phyloP scores from a whole-genome alignment of 2,329 filamentous ascomycete species.

The Aspergillus ustus region DNA sequence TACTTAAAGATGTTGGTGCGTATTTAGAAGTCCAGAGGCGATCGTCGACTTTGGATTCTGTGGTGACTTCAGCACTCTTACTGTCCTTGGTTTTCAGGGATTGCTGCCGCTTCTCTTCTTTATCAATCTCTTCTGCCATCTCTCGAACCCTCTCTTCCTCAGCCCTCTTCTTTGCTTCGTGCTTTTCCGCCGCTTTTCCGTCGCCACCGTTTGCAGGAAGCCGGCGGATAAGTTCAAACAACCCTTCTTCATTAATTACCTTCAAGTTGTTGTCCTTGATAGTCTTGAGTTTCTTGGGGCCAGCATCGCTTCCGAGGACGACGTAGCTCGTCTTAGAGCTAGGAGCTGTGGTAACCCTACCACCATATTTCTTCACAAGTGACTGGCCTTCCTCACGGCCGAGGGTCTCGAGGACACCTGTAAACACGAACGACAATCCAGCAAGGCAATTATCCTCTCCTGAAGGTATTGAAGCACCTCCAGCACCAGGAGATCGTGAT shows the following conservation, averaged over 20 bases:
- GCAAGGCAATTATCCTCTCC: conserved; percentile 88
- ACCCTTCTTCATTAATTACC: conserved; percentile 90
- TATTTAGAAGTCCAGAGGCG: conserved; percentile 95
- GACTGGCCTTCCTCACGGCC: conserved; percentile 83
- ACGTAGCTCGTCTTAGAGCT: conserved; percentile 95
- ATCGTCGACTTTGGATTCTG: conserved; percentile 53
- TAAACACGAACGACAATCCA: conserved; percentile 93
- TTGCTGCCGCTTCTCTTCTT: conserved; percentile 65
- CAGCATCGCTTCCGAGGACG: conserved; percentile 86
- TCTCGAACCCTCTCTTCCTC: conserved; percentile 82
- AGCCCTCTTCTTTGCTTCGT: conserved; percentile 79
- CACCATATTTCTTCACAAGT: conserved; percentile 90
- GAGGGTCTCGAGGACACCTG: conserved; percentile 79
- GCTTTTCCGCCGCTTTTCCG: conserved; percentile 84
- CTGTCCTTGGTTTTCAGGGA: conserved; percentile 44
- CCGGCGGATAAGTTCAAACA: conserved; percentile 81
- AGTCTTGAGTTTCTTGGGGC: conserved; percentile 88
- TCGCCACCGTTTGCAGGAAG: conserved; percentile 86
- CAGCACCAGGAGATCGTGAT: conserved; percentile 66
- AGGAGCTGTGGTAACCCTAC: conserved; percentile 82
- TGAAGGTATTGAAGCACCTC: conserved; percentile 72
- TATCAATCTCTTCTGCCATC: conserved; percentile 83
- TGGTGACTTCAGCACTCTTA: conserved; percentile 34
- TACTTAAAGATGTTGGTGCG: conserved; percentile 78
- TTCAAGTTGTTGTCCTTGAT: conserved; percentile 81